Evolutionary conservation across 495 filamentous ascomycete species (phyloP).

Genomic region (Amphirosellinia nigrospora): DNA sequence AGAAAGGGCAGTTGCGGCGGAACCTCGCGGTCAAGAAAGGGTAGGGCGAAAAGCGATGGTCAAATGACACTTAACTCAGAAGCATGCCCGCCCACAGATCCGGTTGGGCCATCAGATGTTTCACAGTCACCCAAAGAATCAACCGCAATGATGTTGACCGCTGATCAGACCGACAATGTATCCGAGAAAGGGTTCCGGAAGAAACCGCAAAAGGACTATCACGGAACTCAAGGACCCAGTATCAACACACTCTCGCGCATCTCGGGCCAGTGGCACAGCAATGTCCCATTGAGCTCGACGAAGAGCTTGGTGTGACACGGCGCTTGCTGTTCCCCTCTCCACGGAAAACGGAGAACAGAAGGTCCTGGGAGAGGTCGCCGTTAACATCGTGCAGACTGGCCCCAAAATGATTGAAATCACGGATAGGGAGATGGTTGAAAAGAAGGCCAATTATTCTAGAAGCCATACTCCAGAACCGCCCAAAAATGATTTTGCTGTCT

Average conservation of each 20-base stretch:
- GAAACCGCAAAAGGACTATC: conserved; percentile 35
- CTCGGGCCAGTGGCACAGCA: conserved; percentile 62
- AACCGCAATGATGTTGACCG: conserved; percentile 24
- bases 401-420: conserved; percentile 39
- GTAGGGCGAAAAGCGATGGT: conserved; percentile 47
- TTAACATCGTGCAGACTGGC: conserved; percentile 61
- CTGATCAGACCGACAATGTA: conserved; percentile 35
- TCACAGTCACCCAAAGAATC: conserved; percentile 34
- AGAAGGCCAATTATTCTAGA: conserved; percentile 43
- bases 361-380: conserved; percentile 61
- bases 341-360: conserved; percentile 65
- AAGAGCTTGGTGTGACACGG: conserved; percentile 72
- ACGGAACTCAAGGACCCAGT: conserved; percentile 38
- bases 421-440: conserved; percentile 40
- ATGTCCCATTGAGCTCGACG: conserved; percentile 64
- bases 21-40: conserved; percentile 52
- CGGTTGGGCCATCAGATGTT: conserved; percentile 44
- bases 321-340: conserved; percentile 81
- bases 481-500: conserved; percentile 62
- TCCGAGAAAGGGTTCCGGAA: conserved; percentile 38
- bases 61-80: conserved; percentile 55
- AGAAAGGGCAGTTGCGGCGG: conserved; percentile 49
- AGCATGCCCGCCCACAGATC: conserved; percentile 54
- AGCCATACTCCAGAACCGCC: conserved; percentile 34
- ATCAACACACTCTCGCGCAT: conserved; percentile 42